Base-by-base conservation (phyloP, 768 basidiomycete genomes). In the Podaxis pistillaris region DNA sequence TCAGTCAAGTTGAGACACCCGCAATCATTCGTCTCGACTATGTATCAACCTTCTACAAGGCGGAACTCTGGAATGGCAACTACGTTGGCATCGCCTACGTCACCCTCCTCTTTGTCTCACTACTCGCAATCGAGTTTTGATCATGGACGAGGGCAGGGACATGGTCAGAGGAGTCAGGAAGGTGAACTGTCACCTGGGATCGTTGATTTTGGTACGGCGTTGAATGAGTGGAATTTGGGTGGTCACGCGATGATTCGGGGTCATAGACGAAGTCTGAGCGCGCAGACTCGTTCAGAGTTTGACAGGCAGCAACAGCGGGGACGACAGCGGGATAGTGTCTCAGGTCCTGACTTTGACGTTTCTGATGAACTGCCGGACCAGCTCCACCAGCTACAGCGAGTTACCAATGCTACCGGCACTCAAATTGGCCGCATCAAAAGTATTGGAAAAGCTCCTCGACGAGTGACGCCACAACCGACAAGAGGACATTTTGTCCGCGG, bases 381-480 rank as follows among this genome's bases (percentile, higher is more conserved):
- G 30, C 46, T 56, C 22, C 24, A 40, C n/a, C 46, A 38, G 1
- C 33, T 17, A 11, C 53, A 46, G 41, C 36, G 37, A 38, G 11
- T 17, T 6, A n/a, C 38, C 13, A 36, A 3, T 17, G 24, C 33
- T 5, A 24, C 6, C 12, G 47, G n/a, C 19, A 46, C 56, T 11
- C 52, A 67, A 63, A 26, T 68, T 11, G 52, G 68, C 17, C 72
- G 75, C 56, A 73, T 81, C 60, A 81, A 76, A 72, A 80, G 73
- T 59, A 69, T 78, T 38, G 80, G 81, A 2, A 76, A 65, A 47
- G 78, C 71, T 47, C 77, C 78, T 1, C 71, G 70, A 58, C 71
- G 71, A 60, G 66, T 47, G 1, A 79, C 76, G 28, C 81, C 77
- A 6, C 64, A 68, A 7, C 75, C 76, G 19, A 70, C 71, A 6